These are phyloP conservation scores for Cryptosporidium andersoni DNA, from an alignment of 169 alveolate genomes.

Conservation along the genomic window DNA sequence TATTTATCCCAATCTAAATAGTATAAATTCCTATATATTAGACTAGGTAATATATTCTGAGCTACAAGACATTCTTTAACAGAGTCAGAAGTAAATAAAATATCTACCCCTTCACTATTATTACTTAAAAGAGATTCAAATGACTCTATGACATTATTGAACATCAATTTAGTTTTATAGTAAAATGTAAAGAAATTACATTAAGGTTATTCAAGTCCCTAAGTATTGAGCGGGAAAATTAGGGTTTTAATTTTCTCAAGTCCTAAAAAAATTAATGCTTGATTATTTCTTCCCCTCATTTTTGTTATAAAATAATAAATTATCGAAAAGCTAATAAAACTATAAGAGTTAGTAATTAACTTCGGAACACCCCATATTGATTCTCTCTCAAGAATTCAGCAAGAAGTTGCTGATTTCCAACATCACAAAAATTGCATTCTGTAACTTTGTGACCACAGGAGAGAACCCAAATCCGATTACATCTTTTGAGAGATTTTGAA, in stretches of 20 bases:
- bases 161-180: background rate
- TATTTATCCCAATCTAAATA: conserved; percentile 22
- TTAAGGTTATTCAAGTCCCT: background rate
- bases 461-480: conserved; percentile 39
- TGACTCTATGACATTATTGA: background rate
- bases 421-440: conserved; percentile 29
- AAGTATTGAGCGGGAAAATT: background rate
- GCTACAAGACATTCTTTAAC: conserved; percentile 12
- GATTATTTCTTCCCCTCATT: too few species aligned
- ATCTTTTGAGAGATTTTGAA: conserved; percentile 25
- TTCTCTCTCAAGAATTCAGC: conserved; percentile 18
- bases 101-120: conserved; percentile 1
- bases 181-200: background rate
- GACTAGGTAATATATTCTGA: conserved; percentile 4
- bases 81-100: conserved; percentile 4
- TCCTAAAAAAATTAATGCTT: background rate
- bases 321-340: too few species aligned
- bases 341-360: too few species aligned
- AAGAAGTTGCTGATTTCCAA: conserved; percentile 15
- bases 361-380: background rate
- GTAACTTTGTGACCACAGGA: conserved; percentile 25
- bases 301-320: too few species aligned
- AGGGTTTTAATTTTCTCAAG: background rate
- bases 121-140: background rate
- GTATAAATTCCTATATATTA: conserved; percentile 13